These are phyloP conservation scores for Lentinula detonsa DNA, from an alignment of 768 basidiomycete genomes.

Conservation along the genomic window DNA sequence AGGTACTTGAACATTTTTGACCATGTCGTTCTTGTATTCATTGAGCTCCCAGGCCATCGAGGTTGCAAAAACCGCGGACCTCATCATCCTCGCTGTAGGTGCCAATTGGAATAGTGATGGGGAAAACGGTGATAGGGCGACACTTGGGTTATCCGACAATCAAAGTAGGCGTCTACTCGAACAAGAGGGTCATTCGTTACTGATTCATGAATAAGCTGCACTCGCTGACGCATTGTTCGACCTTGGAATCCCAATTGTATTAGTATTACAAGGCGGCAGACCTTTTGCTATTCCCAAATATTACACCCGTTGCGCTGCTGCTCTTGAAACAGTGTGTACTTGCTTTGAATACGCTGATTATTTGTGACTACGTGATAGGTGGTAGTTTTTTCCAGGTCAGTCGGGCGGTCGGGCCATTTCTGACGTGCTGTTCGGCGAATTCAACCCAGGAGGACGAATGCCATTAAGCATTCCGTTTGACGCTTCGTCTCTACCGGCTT, in stretches of 20 bases:
- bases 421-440: conserved; percentile 18
- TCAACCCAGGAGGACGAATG: conserved; percentile 18
- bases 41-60: conserved; percentile 14
- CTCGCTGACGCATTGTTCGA: conserved; percentile 19
- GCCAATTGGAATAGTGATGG: conserved; percentile 22
- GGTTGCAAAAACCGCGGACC: conserved; percentile 16
- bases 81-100: conserved; percentile 18
- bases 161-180: conserved; percentile 12
- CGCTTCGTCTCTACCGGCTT: conserved; percentile 16
- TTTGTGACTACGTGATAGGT: not conserved
- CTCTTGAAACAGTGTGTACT: conserved; percentile 14
- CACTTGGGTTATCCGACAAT: conserved; percentile 17
- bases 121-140: conserved; percentile 18
- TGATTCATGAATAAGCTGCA: conserved; percentile 7
- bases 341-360: not conserved
- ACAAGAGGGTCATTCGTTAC: not conserved
- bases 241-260: conserved; percentile 16
- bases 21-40: not conserved
- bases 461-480: conserved; percentile 18
- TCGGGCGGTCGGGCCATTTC: conserved; percentile 20
- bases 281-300: conserved; percentile 20
- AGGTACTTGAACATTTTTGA: not conserved
- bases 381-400: conserved; percentile 20
- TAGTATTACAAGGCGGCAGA: conserved; percentile 18
- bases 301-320: conserved; percentile 15